Percentiles rank a stretch among this genome's conserved stretches.
Conservation (phyloP, 192 early-diverging fungal genomes). For the Podochytrium sp. region DNA sequence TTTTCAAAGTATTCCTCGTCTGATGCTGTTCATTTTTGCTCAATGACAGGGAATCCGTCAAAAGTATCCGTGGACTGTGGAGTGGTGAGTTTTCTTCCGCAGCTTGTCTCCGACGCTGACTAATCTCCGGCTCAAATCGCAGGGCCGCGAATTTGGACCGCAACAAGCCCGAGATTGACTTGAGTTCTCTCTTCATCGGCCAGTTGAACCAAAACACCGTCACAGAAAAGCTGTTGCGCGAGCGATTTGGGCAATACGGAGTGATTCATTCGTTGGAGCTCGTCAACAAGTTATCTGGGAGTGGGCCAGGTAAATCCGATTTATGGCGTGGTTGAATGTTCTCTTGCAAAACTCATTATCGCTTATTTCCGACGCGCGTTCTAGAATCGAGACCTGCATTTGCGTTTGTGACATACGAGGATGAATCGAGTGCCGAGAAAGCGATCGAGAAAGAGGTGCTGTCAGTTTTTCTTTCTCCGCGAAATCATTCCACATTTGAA, state of each 20-base stretch:
- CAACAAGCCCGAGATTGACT: conserved; percentile 54
- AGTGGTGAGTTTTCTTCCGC: conserved; percentile 74
- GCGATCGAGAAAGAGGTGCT: conserved; percentile 64
- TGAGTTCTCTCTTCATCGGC: conserved; percentile 66
- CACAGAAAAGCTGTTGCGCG: conserved; percentile 51
- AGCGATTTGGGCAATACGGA: conserved; percentile 63
- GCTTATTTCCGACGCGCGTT: background rate
- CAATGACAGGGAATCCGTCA: conserved; percentile 50
- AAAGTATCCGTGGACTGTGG: conserved; percentile 54
- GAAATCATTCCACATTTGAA: background rate
- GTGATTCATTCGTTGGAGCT: conserved; percentile 51
- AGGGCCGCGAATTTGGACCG: conserved; percentile 51
- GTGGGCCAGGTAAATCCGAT: conserved; percentile 29
- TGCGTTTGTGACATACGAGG: conserved; percentile 67
- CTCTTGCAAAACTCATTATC: too few species aligned
- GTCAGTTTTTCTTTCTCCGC: too few species aligned
- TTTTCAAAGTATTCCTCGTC: too few species aligned
- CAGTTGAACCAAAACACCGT: conserved; percentile 55
- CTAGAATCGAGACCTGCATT: conserved; percentile 51
- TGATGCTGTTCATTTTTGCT: background rate
- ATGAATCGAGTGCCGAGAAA: conserved; percentile 46
- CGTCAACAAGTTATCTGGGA: conserved; percentile 44
- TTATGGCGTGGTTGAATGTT: too few species aligned
- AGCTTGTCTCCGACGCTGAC: too few species aligned
- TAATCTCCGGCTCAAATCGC: too few species aligned